phyloP scores from a whole-genome alignment of 225 moss, liverwort and hornwort genomes.

The Bryoerythrophyllum caledonicum region DNA sequence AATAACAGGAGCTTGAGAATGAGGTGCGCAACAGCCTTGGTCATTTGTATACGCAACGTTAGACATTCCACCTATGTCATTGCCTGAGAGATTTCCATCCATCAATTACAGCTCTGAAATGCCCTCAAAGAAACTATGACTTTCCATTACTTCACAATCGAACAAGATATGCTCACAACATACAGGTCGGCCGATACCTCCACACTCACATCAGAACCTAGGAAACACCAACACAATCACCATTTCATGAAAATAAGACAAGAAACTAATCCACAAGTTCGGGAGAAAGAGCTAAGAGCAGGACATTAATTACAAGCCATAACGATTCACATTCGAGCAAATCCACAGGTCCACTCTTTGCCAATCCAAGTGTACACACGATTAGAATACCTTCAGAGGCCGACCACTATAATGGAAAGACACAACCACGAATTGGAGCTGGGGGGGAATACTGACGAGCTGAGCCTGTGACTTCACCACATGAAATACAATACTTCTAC shows the following conservation, averaged over 20 bases:
- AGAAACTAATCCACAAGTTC: neutral
- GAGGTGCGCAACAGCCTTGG: slow-evolving; percentile 45
- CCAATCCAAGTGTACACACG: neutral
- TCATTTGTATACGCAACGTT: slow-evolving; percentile 41
- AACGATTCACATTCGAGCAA: neutral
- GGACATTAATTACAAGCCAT: neutral
- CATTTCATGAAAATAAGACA: neutral
- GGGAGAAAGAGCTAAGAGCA: neutral
- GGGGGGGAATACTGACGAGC: neutral
- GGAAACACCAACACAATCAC: slow-evolving; percentile 12
- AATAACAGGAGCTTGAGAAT: slow-evolving; percentile 49
- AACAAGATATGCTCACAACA: slow-evolving; percentile 21
- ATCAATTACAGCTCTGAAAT: slow-evolving; percentile 27
- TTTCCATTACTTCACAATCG: slow-evolving; percentile 43
- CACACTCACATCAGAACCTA: slow-evolving; percentile 24
- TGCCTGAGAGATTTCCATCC: slow-evolving; percentile 36
- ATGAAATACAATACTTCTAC: neutral
- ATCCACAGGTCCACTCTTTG: neutral
- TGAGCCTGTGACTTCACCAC: neutral
- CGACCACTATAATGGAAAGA: slow-evolving; percentile 14
- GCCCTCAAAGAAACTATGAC: slow-evolving; percentile 54
- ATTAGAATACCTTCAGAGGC: neutral
- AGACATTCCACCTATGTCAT: slow-evolving; percentile 50
- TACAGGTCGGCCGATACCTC: slow-evolving; percentile 1
- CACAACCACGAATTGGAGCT: slow-evolving; percentile 17